phyloP scores from a whole-genome alignment of 2,329 filamentous ascomycete genomes.

The Pestalotiopsis sp. region DNA sequence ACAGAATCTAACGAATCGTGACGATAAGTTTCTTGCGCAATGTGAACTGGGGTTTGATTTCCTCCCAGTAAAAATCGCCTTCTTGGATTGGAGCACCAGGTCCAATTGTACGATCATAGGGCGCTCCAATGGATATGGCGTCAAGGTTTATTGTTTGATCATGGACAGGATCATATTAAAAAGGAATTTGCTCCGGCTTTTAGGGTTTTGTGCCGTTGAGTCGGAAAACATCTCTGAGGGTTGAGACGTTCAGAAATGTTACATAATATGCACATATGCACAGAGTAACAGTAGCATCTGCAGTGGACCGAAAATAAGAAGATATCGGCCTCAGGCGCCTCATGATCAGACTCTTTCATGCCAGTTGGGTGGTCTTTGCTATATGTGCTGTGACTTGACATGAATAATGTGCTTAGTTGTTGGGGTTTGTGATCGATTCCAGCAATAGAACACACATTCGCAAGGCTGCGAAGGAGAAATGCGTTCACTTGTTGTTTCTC shows the following conservation, averaged over 20 bases:
- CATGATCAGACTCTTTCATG: too few species aligned
- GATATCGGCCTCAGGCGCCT: neutral
- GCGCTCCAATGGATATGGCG: neutral
- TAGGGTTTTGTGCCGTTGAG: neutral
- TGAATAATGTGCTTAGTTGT: too few species aligned
- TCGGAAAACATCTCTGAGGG: neutral
- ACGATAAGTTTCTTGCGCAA: constrained; percentile 1
- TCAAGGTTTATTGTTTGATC: constrained; percentile 6
- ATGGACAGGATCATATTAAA: constrained; percentile 3
- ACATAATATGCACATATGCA: neutral
- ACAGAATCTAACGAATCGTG: constrained; percentile 57
- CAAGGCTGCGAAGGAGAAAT: too few species aligned
- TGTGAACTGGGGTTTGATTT: neutral
- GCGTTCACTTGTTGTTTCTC: too few species aligned
- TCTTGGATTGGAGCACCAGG: neutral
- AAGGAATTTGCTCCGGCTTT: neutral
- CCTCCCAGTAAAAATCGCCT: neutral
- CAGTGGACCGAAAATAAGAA: neutral
- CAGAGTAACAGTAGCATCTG: neutral
- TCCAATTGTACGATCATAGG: neutral
- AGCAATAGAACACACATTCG: too few species aligned
- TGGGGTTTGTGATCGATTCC: too few species aligned
- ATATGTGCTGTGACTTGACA: too few species aligned
- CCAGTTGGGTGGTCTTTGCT: too few species aligned
- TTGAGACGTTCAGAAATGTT: neutral